A percentile compares a stretch with the other conserved stretches of the same genome.
Evolutionary conservation across 768 basidiomycete genomes (phyloP).

Genomic region (Myochromella boudieri): DNA sequence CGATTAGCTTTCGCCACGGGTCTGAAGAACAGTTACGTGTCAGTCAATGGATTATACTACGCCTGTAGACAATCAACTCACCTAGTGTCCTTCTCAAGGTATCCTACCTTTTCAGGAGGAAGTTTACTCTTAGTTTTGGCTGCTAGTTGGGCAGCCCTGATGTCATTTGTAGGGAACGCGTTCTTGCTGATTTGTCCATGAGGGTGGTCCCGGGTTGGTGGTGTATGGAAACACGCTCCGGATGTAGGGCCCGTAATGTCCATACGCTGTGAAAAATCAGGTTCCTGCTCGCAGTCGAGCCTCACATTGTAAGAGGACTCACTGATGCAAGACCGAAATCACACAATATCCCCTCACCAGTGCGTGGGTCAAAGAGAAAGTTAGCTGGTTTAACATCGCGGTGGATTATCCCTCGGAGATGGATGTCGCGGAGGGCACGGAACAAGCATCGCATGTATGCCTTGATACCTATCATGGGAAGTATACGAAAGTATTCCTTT

Average conservation of each 20-base stretch:
- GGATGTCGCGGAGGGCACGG: slow-evolving; percentile 86
- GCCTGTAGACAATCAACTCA: slow-evolving; percentile 23
- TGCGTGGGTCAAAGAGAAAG: slow-evolving; percentile 88
- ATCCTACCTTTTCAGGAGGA: slow-evolving; percentile 73
- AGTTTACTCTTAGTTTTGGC: slow-evolving; percentile 52
- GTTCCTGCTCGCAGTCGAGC: too few relatives aligned
- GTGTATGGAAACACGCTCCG: slow-evolving; percentile 78
- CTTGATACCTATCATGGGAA: slow-evolving; percentile 78
- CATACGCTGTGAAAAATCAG: slow-evolving; percentile 50
- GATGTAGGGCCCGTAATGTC: slow-evolving; percentile 40
- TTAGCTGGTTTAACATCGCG: slow-evolving; percentile 98
- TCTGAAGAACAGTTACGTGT: slow-evolving; percentile 33
- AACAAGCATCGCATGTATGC: slow-evolving; percentile 90
- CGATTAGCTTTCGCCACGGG: slow-evolving; percentile 90
- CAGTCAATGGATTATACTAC: background rate
- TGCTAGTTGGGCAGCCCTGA: slow-evolving; percentile 61
- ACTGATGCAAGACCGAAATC: slow-evolving; percentile 97
- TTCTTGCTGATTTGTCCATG: slow-evolving; percentile 62
- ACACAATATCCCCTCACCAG: slow-evolving; percentile 81
- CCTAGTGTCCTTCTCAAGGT: slow-evolving; percentile 74
- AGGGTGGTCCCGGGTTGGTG: slow-evolving; percentile 56
- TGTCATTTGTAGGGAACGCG: slow-evolving; percentile 45
- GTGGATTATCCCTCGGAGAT: slow-evolving; percentile 85
- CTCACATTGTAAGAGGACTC: slow-evolving; percentile 30
- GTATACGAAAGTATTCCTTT: slow-evolving; percentile 76